Conservation (phyloP, 306 rosid genomes). For the Cucumis melo region DNA sequence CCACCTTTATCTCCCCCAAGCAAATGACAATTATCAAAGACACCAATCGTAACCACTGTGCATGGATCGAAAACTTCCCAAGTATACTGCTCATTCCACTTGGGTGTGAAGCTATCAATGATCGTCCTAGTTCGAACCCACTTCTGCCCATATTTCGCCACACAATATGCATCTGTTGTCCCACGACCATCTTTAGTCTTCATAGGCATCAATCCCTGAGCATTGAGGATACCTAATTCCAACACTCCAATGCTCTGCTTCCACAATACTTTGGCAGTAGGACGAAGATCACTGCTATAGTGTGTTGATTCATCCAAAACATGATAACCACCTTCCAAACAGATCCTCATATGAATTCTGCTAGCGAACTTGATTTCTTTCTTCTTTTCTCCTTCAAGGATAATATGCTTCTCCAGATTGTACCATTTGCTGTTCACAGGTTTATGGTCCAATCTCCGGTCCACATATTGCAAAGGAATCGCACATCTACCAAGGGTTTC, state of each 20-base stretch:
- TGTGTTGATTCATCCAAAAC: conserved; percentile 94
- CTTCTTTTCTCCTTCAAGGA: conserved; percentile 86
- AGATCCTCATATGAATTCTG: conserved; percentile 80
- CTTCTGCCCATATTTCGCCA: conserved; percentile 92
- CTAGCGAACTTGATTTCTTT: conserved; percentile 85
- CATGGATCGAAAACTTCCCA: conserved; percentile 99
- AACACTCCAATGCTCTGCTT: conserved; percentile 78
- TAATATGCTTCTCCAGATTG: conserved; percentile 55
- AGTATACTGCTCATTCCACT: conserved; percentile 95
- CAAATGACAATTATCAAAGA: conserved; percentile 88
- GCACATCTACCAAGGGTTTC: conserved; percentile 65
- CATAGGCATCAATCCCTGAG: conserved; percentile 93
- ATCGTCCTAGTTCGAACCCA: conserved; percentile 98
- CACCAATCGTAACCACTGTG: conserved; percentile 89
- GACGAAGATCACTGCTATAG: conserved; percentile 96
- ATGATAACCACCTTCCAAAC: conserved; percentile 93
- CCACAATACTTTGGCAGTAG: conserved; percentile 82
- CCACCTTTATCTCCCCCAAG: conserved; percentile 69
- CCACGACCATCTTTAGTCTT: conserved; percentile 79
- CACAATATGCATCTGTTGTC: conserved; percentile 87
- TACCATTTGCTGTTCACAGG: conserved; percentile 72
- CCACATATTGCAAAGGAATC: conserved; percentile 42
- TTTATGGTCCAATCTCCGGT: conserved; percentile 69
- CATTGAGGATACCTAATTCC: conserved; percentile 77
- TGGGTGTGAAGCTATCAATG: conserved; percentile 75